Conservation (phyloP, 2,329 filamentous ascomycete species). For the Ophiostoma novo-ulmi region DNA sequence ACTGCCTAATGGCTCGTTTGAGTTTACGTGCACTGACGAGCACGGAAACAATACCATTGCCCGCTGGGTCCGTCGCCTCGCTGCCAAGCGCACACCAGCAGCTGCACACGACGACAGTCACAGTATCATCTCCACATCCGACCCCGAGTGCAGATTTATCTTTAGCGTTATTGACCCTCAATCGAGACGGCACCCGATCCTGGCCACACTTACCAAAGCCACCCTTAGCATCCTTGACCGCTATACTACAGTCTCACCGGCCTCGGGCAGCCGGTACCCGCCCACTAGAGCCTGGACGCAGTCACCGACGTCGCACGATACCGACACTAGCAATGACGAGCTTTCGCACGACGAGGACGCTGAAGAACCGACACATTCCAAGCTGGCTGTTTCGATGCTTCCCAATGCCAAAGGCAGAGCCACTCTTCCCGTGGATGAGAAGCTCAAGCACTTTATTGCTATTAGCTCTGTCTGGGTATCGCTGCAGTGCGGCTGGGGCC, state of each 20-base stretch:
- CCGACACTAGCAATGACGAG: conserved; percentile 28
- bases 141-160: conserved; percentile 56
- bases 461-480: conserved; percentile 50
- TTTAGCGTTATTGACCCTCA: conserved; percentile 71
- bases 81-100: conserved; percentile 28
- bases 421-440: conserved; percentile 40
- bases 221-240: conserved; percentile 64
- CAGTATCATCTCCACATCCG: conserved; percentile 26
- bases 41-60: conserved; percentile 56
- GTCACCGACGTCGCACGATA: conserved; percentile 27
- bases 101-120: conserved; percentile 19
- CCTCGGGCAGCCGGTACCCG: conserved; percentile 43
- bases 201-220: conserved; percentile 60
- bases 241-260: conserved; percentile 55
- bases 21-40: conserved; percentile 58
- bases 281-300: conserved; percentile 37
- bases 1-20: conserved; percentile 55
- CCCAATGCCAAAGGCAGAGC: conserved; percentile 31
- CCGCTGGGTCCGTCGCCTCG: conserved; percentile 60
- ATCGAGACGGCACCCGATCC: conserved; percentile 65
- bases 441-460: conserved; percentile 46
- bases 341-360: conserved; percentile 14
- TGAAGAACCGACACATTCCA: not conserved
- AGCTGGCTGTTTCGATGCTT: conserved; percentile 20
- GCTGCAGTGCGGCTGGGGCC: conserved; percentile 40